Evolutionary conservation across 2,329 filamentous ascomycete species (phyloP), one percentile per base, ranked within the genome.

Genomic region (Elsinoe perseae): DNA sequence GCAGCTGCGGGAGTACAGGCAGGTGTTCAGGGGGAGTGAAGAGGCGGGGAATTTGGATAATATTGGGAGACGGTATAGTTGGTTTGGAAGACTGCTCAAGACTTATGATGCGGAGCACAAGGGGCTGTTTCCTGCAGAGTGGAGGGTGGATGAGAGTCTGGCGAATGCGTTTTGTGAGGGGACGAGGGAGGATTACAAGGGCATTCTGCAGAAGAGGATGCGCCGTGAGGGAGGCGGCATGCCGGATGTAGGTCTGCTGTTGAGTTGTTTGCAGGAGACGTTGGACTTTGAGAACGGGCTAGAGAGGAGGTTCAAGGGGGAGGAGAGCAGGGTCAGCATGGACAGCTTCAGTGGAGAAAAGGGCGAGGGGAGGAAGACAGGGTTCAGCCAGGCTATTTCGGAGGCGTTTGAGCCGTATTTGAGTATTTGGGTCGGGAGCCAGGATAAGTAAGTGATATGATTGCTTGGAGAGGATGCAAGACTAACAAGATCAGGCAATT

Each of bases 351-450:
- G 59, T 6, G 68, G 83, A 59, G 30, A 21, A n/a, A 95, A 89
- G 1, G 76, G 81, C 7, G 87, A 91, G 59, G 87, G 90, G 54
- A 84, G 84, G 62, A 76, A 83, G 0, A 84, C 87, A 18, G 85
- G 82, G 56, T 96, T 96, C 69, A 86, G 88, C 56, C 89, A 95
- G 56, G 85, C 89, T 3, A 95, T 98, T 59, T 97, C 93, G 0
- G 89, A 95, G 60, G 93, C 93, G 0, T 98, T 98, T 66, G 93
- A 97, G 72, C 93, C 93, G 1, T 98, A 97, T 69, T 79, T 98
- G 61, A 95, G 89, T 68, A 75, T 98, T 3, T 98, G 93, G 93
- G 90, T 98, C 1, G 92, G 97, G 59, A 92, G 89, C 8, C 93
- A 97, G 70, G 92, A 96, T 71, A 92, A 84, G 70, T 73, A 69